These are phyloP conservation scores for Papiliotrema nemorosa DNA, from an alignment of 1,284 basidiomycete genomes.

Conservation along the genomic window DNA sequence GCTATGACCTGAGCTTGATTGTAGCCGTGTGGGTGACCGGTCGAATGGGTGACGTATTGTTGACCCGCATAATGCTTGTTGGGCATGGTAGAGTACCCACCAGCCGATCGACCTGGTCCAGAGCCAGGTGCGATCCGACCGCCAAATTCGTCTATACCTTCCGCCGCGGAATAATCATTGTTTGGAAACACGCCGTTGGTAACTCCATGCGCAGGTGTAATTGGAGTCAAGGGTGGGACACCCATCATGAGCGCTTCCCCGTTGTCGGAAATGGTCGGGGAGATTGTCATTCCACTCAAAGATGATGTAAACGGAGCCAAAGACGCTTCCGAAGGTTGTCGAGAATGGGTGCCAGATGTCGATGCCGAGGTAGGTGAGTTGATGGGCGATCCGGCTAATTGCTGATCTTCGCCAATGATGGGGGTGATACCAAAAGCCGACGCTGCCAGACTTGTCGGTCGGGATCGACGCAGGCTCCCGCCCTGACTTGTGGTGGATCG, in stretches of 20 bases:
- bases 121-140: not conserved
- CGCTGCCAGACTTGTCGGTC: constrained; percentile 34
- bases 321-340: constrained; percentile 21
- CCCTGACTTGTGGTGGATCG: constrained; percentile 30
- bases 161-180: constrained; percentile 18
- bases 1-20: not conserved
- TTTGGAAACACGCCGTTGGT: constrained; percentile 14
- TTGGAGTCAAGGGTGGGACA: constrained; percentile 27
- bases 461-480: constrained; percentile 13
- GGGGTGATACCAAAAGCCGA: constrained; percentile 43
- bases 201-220: constrained; percentile 4
- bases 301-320: constrained; percentile 30
- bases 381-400: constrained; percentile 13
- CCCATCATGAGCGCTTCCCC: constrained; percentile 13
- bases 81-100: constrained; percentile 24
- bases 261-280: constrained; percentile 29
- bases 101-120: constrained; percentile 3
- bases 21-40: not conserved
- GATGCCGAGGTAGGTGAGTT: constrained; percentile 15
- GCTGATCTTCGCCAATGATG: constrained; percentile 18
- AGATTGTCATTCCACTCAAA: constrained; percentile 35
- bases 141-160: constrained; percentile 5
- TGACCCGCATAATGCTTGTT: constrained; percentile 23
- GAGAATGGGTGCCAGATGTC: constrained; percentile 16
- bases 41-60: not conserved